A percentile compares a stretch with the other conserved stretches of the same genome.
Conservation (phyloP, 495 filamentous ascomycete species). For the Xylaria grammica region DNA sequence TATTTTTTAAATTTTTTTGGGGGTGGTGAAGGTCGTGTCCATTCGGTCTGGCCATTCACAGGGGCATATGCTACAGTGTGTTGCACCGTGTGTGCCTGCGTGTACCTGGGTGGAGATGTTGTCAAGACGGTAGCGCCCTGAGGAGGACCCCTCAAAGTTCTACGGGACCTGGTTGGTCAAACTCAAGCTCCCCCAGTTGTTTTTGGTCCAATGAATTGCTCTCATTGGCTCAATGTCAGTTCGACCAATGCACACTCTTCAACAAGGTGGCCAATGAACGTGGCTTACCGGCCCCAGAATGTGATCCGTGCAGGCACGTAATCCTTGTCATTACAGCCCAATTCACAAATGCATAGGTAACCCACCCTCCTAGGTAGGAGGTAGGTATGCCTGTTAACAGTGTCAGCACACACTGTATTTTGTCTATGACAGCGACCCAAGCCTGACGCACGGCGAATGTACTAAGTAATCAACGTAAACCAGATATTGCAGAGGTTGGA, state of each 20-base stretch:
- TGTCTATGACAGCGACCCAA: not conserved
- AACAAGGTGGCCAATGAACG: not conserved
- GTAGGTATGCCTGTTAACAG: constrained; percentile 7
- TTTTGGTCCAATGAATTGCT: not conserved
- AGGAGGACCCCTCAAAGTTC: not conserved
- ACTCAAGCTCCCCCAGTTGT: not conserved
- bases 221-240: constrained; percentile 8
- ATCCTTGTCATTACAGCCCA: not conserved
- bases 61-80: not conserved
- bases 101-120: not conserved
- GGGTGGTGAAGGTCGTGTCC: too few relatives aligned
- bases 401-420: not conserved
- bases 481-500: too few relatives aligned
- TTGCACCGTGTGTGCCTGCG: not conserved
- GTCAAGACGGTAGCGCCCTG: constrained; percentile 17
- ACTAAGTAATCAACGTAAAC: not conserved
- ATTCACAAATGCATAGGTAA: constrained; percentile 4
- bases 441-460: too few relatives aligned
- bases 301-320: not conserved
- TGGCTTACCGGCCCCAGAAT: not conserved
- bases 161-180: constrained; percentile 1
- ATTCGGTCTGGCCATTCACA: too few relatives aligned
- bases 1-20: too few relatives aligned
- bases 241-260: constrained; percentile 16
- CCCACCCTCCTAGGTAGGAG: too few relatives aligned